Percentiles rank a stretch among this genome's conserved stretches.
Evolutionary conservation across 495 filamentous ascomycete genomes (phyloP).

Genomic region (Corynascus novoguineensis): DNA sequence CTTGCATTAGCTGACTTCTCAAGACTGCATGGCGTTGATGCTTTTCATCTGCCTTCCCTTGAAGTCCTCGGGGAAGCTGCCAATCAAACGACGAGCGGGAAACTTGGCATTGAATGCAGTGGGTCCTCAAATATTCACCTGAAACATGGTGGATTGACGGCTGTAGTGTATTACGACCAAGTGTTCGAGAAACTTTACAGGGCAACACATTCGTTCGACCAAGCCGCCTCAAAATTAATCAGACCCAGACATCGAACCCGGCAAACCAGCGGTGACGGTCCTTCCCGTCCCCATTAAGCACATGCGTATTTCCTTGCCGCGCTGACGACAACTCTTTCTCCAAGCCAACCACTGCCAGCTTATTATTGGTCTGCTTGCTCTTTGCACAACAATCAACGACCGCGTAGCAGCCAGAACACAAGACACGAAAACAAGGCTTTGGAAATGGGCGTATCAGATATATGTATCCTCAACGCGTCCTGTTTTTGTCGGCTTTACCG

Average conservation of each 20-base stretch:
- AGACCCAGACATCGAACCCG: neutral
- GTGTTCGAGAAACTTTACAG: too few species aligned
- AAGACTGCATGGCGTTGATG: too few species aligned
- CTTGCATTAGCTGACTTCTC: neutral
- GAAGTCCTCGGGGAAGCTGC: too few species aligned
- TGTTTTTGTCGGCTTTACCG: too few species aligned
- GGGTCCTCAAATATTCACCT: neutral
- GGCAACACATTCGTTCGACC: too few species aligned
- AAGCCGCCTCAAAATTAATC: too few species aligned
- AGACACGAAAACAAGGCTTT: too few species aligned
- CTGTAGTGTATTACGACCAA: too few species aligned
- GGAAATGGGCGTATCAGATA: too few species aligned
- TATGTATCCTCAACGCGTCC: too few species aligned
- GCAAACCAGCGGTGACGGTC: neutral
- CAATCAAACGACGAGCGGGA: neutral
- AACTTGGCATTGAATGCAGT: conserved; percentile 2
- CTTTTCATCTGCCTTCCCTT: too few species aligned
- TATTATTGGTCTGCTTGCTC: neutral
- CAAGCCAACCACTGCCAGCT: neutral
- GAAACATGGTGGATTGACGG: neutral
- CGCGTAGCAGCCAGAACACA: neutral
- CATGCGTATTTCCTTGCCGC: neutral
- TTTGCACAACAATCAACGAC: neutral
- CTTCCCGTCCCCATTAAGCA: neutral
- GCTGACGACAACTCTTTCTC: conserved; percentile 10